Percentiles rank a stretch among this genome's conserved stretches.
phyloP scores from a whole-genome alignment of 805 yeast genomes.

The Wickerhamomyces queroliae region DNA sequence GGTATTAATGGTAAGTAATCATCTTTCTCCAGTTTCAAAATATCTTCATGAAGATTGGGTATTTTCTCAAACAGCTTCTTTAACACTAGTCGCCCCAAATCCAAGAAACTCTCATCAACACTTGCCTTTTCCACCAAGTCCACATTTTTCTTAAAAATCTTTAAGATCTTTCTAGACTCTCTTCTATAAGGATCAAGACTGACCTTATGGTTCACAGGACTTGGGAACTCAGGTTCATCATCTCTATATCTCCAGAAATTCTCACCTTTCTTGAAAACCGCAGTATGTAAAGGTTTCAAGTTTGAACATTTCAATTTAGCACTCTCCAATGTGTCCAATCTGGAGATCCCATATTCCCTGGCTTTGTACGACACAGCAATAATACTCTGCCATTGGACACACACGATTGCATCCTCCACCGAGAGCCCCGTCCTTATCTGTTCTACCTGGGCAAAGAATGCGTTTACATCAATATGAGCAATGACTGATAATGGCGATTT shows the following conservation, averaged over 20 bases:
- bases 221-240: slow-evolving; percentile 46
- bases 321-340: slow-evolving; percentile 67
- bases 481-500: slow-evolving; percentile 69
- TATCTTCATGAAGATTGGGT: slow-evolving; percentile 35
- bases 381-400: slow-evolving; percentile 87
- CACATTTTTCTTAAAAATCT: slow-evolving; percentile 55
- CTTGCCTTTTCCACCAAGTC: slow-evolving; percentile 86
- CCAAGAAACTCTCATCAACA: slow-evolving; percentile 89
- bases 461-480: slow-evolving; percentile 87
- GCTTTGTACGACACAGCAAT: slow-evolving; percentile 94
- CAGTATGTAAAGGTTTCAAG: slow-evolving; percentile 81
- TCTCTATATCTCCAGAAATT: slow-evolving; percentile 71
- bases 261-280: slow-evolving; percentile 86
- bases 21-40: slow-evolving; percentile 12
- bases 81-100: slow-evolving; percentile 65
- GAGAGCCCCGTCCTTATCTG: slow-evolving; percentile 64
- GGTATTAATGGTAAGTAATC: slow-evolving; percentile 43
- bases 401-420: slow-evolving; percentile 77
- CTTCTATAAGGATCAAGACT: slow-evolving; percentile 87
- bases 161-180: slow-evolving; percentile 75
- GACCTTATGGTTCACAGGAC: slow-evolving; percentile 68
- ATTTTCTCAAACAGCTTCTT: slow-evolving; percentile 33
- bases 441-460: slow-evolving; percentile 94
- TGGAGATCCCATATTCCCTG: slow-evolving; percentile 67
- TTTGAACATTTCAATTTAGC: slow-evolving; percentile 76